phyloP scores from a whole-genome alignment of 345 rosid genomes.

The Lagerstroemia speciosa region DNA sequence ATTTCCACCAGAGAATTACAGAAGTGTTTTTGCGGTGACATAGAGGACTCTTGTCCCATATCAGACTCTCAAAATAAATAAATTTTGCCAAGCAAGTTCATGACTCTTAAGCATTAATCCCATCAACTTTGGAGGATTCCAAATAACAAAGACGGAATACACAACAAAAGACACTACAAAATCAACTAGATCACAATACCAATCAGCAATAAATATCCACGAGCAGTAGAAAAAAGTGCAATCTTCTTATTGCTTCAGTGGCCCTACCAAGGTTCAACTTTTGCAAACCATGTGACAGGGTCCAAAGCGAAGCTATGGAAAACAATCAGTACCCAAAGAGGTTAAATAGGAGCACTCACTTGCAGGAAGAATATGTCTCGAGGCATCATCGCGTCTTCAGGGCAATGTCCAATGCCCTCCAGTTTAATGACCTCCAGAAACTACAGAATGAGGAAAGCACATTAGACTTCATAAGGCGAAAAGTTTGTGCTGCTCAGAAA shows the following conservation, averaged over 20 bases:
- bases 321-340: not conserved
- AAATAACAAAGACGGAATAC: not conserved
- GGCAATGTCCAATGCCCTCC: conserved; percentile 81
- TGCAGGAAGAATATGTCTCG: conserved; percentile 89
- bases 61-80: not conserved
- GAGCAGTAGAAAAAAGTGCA: not conserved
- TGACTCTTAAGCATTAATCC: not conserved
- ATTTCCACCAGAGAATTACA: not conserved
- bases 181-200: not conserved
- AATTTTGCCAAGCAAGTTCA: not conserved
- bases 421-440: conserved; percentile 90
- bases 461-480: not conserved
- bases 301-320: not conserved
- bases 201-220: not conserved
- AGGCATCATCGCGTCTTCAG: conserved; percentile 86
- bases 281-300: not conserved
- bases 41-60: not conserved
- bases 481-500: not conserved
- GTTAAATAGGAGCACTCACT: conserved; percentile 29
- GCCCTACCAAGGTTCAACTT: not conserved
- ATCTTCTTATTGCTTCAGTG: not conserved
- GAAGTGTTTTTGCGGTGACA: not conserved
- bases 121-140: not conserved
- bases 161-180: not conserved
- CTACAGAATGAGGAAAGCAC: conserved; percentile 22